These are phyloP conservation scores for Candida loeiensis DNA, from an alignment of 805 yeast genomes.

Conservation along the genomic window DNA sequence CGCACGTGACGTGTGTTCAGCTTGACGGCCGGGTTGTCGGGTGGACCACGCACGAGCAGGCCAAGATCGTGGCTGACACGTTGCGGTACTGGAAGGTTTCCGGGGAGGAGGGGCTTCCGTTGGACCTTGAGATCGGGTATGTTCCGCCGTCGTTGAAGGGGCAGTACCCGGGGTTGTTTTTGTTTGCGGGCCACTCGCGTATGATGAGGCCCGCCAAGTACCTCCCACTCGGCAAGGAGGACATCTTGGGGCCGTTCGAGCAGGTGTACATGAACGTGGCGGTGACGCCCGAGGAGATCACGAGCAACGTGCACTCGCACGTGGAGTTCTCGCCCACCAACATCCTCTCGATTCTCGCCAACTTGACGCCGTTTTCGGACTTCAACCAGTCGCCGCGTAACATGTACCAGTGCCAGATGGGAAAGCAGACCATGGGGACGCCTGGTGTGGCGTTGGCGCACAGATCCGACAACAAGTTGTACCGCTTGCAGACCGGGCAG, in stretches of 20 bases:
- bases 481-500: conserved; percentile 91
- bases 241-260: conserved; percentile 94
- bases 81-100: conserved; percentile 90
- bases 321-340: conserved; percentile 95
- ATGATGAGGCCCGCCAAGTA: conserved; percentile 96
- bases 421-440: conserved; percentile 99
- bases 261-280: conserved; percentile 97
- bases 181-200: conserved; percentile 90
- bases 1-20: conserved; percentile 84
- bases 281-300: conserved; percentile 88
- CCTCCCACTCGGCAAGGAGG: conserved; percentile 77
- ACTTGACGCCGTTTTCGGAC: conserved; percentile 96
- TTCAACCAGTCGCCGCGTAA: conserved; percentile 99
- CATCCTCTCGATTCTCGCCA: conserved; percentile 89
- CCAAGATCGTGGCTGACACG: conserved; percentile 81
- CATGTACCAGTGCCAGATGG: conserved; percentile 99
- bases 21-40: conserved; percentile 90
- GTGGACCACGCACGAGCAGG: conserved; percentile 90
- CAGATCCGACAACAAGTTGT: conserved; percentile 91
- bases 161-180: conserved; percentile 92
- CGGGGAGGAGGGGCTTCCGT: conserved; percentile 72
- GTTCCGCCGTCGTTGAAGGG: conserved; percentile 96
- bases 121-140: conserved; percentile 86
- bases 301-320: conserved; percentile 76
- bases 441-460: conserved; percentile 94